Conservation (phyloP, 2,329 filamentous ascomycete genomes). For the Aspergillus persii region DNA sequence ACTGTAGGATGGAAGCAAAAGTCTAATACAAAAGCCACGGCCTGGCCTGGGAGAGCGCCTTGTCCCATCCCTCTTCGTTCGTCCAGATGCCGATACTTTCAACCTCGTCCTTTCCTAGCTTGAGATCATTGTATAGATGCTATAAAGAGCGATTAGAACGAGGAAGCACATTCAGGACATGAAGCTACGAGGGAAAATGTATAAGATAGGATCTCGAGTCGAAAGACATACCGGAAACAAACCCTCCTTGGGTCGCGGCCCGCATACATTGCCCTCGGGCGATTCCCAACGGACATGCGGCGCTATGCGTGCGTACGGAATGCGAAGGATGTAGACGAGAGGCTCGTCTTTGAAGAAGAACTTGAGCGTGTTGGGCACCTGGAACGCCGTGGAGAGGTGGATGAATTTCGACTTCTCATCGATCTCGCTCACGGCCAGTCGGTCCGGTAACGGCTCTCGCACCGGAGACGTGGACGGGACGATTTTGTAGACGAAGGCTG, state of each 20-base stretch:
- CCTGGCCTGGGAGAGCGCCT: constrained; percentile 30
- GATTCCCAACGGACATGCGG: constrained; percentile 37
- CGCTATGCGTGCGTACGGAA: constrained; percentile 30
- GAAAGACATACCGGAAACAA: constrained; percentile 38
- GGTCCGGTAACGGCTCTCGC: constrained; percentile 35
- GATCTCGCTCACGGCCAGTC: constrained; percentile 36
- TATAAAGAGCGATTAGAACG: constrained; percentile 7
- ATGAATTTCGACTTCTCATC: constrained; percentile 38
- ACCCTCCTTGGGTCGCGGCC: constrained; percentile 36
- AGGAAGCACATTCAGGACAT: not conserved
- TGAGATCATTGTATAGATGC: constrained; percentile 41
- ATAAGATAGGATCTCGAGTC: not conserved
- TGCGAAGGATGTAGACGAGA: constrained; percentile 37
- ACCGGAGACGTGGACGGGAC: constrained; percentile 35
- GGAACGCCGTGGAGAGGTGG: constrained; percentile 38
- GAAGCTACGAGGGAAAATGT: not conserved
- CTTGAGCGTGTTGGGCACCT: constrained; percentile 39
- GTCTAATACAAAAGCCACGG: constrained; percentile 37
- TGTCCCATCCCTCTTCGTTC: constrained; percentile 39
- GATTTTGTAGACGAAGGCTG: constrained; percentile 40
- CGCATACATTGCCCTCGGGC: constrained; percentile 37
- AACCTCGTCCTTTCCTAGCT: constrained; percentile 36
- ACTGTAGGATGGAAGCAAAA: not conserved
- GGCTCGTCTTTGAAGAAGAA: constrained; percentile 39
- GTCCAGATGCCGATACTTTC: constrained; percentile 39